These are phyloP conservation scores for Trypanosoma cruzi DNA, from an alignment of 208 protist species.

Conservation along the genomic window DNA sequence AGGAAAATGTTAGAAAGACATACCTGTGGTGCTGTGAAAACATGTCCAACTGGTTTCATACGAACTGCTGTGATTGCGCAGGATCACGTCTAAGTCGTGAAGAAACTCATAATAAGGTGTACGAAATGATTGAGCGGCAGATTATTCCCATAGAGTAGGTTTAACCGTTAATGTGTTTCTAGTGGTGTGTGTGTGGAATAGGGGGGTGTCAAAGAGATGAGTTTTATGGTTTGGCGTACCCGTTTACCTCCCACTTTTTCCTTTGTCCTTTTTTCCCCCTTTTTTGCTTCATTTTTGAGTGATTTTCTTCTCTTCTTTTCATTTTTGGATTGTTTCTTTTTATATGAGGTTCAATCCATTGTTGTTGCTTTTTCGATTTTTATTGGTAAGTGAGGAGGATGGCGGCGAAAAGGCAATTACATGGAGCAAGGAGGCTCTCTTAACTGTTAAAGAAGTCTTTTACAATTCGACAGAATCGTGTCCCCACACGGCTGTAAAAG, in stretches of 20 bases:
- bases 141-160: not conserved
- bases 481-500: constrained; percentile 89
- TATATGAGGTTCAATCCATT: too few relatives aligned
- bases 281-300: not conserved
- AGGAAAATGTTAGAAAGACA: constrained; percentile 69
- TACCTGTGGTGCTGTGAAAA: constrained; percentile 87
- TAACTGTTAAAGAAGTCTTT: constrained; percentile 86
- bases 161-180: not conserved
- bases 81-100: constrained; percentile 51
- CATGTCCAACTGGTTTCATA: constrained; percentile 53
- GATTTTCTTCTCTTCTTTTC: constrained; percentile 4
- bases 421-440: constrained; percentile 88
- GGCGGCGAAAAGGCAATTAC: constrained; percentile 68
- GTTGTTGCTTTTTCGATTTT: constrained; percentile 10
- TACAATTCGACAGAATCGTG: constrained; percentile 79
- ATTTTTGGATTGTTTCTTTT: not conserved
- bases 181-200: too few relatives aligned
- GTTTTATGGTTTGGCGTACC: too few relatives aligned
- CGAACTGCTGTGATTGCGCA: constrained; percentile 47
- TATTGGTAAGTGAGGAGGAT: constrained; percentile 38
- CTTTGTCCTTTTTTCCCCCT: constrained; percentile 9
- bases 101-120: constrained; percentile 47
- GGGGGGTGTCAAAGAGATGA: not conserved
- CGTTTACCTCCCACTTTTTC: not conserved
- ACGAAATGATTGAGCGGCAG: constrained; percentile 6